Percentiles rank a stretch among this genome's conserved stretches.
Conservation (phyloP, 2,329 filamentous ascomycete genomes). For the Lithohypha guttulata region DNA sequence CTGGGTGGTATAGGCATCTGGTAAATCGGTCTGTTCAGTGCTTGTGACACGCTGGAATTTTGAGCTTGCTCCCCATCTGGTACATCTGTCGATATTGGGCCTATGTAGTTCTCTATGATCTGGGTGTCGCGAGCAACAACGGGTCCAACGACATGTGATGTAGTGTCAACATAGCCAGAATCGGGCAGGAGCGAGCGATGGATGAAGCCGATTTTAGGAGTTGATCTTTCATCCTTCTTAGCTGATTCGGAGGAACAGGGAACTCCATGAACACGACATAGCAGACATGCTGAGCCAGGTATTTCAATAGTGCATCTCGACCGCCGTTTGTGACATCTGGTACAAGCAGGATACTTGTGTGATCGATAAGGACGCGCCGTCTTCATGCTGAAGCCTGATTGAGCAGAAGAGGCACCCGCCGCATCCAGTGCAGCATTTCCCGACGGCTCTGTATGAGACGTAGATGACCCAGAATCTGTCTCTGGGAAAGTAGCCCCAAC, state of each 20-base stretch:
- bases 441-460: not conserved
- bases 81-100: constrained; percentile 28
- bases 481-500: too few species aligned
- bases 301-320: constrained; percentile 51
- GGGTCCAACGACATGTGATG: constrained; percentile 48
- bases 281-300: constrained; percentile 42
- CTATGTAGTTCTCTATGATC: constrained; percentile 49
- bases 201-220: constrained; percentile 18
- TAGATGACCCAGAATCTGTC: too few species aligned
- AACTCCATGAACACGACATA: constrained; percentile 49
- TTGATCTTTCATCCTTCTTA: constrained; percentile 17
- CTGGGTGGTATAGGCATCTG: constrained; percentile 26
- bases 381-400: constrained; percentile 9
- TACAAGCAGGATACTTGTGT: constrained; percentile 50
- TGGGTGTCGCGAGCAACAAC: constrained; percentile 51
- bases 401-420: not conserved
- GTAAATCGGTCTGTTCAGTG: constrained; percentile 30
- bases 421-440: not conserved
- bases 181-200: constrained; percentile 16
- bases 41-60: constrained; percentile 24
- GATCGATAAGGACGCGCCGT: constrained; percentile 47
- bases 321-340: constrained; percentile 50
- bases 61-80: constrained; percentile 18
- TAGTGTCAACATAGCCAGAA: constrained; percentile 12
- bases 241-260: constrained; percentile 46